Conservation (phyloP, 2,329 filamentous ascomycete genomes). For the Botrytis paeoniae region DNA sequence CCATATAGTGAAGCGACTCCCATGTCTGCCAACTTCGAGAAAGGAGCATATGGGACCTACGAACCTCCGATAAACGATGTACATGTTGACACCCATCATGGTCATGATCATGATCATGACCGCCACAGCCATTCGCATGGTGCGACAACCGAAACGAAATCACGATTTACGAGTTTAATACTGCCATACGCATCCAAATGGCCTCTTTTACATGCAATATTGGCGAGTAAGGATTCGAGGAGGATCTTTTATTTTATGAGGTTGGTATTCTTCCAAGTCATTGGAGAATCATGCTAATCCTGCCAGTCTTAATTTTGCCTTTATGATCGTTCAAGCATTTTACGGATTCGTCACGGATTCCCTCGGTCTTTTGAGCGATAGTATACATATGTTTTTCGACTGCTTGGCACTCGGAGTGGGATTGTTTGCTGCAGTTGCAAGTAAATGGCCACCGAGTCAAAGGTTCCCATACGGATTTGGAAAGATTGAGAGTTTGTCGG, state of each 20-base stretch:
- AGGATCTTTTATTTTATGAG: conserved; percentile 97
- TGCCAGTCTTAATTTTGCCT: conserved; percentile 79
- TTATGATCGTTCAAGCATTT: conserved; percentile 92
- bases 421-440: conserved; percentile 86
- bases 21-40: conserved; percentile 25
- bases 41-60: conserved; percentile 22
- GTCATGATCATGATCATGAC: conserved; percentile 29
- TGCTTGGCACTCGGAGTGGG: conserved; percentile 90
- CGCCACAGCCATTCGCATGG: conserved; percentile 32
- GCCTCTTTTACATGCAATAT: conserved; percentile 79
- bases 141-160: conserved; percentile 47
- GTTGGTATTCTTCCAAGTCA: conserved; percentile 48
- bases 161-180: conserved; percentile 68
- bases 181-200: conserved; percentile 67
- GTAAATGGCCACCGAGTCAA: conserved; percentile 90
- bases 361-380: conserved; percentile 91
- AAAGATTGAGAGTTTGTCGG: conserved; percentile 93
- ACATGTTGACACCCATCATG: conserved; percentile 25
- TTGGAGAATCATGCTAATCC: conserved; percentile 22
- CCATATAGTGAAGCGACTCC: conserved; percentile 29
- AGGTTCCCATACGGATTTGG: conserved; percentile 93
- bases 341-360: conserved; percentile 95
- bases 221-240: conserved; percentile 87
- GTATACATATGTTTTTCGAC: conserved; percentile 99
- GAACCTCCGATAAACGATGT: conserved; percentile 29